These are phyloP conservation scores for Mentha longifolia DNA, from an alignment of 257 asterid species.

Conservation along the genomic window DNA sequence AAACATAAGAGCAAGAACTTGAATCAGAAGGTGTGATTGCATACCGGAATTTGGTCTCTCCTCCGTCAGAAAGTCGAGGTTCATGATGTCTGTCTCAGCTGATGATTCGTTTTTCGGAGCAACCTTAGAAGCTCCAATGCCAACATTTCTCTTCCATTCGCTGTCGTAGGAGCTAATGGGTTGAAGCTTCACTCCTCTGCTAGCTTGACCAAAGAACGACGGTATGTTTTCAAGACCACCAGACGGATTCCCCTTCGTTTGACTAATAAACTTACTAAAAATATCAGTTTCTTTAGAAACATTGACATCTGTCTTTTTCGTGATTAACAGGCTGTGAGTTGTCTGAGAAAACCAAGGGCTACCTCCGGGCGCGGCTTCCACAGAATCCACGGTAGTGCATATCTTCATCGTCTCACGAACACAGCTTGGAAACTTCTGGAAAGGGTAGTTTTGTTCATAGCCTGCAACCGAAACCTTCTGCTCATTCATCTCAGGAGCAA, in stretches of 20 bases:
- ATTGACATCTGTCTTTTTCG: conserved; percentile 46
- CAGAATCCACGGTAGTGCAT: conserved; percentile 53
- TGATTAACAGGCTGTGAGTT: conserved; percentile 48
- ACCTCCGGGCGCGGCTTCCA: conserved; percentile 33
- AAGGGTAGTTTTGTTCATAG: conserved; percentile 28
- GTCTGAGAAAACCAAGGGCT: conserved; percentile 59
- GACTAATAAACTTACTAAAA: conserved; percentile 33
- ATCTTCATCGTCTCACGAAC: conserved; percentile 54
- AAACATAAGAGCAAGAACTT: neutral
- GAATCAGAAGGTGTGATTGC: neutral
- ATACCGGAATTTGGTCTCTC: conserved; percentile 50
- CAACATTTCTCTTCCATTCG: conserved; percentile 43
- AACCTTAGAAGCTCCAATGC: conserved; percentile 37
- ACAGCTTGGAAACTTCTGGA: conserved; percentile 40
- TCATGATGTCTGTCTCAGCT: conserved; percentile 73
- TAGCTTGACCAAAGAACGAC: conserved; percentile 43
- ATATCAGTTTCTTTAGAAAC: conserved; percentile 38
- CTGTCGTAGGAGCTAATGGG: conserved; percentile 45
- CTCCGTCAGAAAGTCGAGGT: conserved; percentile 47
- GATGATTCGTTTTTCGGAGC: conserved; percentile 63
- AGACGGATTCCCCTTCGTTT: conserved; percentile 36
- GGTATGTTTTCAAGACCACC: conserved; percentile 30
- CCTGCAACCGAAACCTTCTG: conserved; percentile 26
- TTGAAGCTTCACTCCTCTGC: conserved; percentile 48
- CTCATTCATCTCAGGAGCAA: conserved; percentile 32